Percentiles rank a stretch among this genome's conserved stretches.
Conservation (phyloP, 2,329 filamentous ascomycete species). For the Ceratocystis destructans region DNA sequence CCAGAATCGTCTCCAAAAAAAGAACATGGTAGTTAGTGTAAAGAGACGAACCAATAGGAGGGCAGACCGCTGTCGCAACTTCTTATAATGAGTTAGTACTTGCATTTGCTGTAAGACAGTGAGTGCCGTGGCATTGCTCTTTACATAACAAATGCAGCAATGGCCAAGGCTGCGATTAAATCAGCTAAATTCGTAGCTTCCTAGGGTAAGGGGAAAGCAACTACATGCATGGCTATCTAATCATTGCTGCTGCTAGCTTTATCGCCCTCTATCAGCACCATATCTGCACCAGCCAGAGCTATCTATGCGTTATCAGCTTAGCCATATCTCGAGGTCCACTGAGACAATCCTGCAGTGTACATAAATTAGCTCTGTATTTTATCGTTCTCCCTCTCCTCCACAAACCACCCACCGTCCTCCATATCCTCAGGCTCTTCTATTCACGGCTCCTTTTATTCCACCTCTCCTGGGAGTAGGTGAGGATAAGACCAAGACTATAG, state of each 20-base stretch:
- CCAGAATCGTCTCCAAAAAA: neutral
- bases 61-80: neutral
- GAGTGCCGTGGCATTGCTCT: neutral
- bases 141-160: neutral
- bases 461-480: too few species aligned
- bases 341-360: neutral
- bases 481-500: too few species aligned
- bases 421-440: too few species aligned
- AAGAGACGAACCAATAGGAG: neutral
- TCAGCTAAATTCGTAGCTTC: neutral
- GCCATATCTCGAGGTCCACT: neutral
- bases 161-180: neutral
- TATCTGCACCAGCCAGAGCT: constrained; percentile 2
- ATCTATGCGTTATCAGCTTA: neutral
- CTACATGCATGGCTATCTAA: neutral
- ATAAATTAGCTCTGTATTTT: neutral
- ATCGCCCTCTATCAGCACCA: neutral
- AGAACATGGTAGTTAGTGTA: neutral
- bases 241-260: neutral
- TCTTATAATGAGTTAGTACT: neutral
- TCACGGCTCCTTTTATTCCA: too few species aligned
- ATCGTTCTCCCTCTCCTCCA: neutral
- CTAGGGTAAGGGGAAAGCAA: neutral
- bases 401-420: too few species aligned
- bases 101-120: neutral